Evolutionary conservation across 2,329 filamentous ascomycete genomes (phyloP), one percentile per base, ranked within the genome.

Genomic region (Trichoderma brevicompactum): DNA sequence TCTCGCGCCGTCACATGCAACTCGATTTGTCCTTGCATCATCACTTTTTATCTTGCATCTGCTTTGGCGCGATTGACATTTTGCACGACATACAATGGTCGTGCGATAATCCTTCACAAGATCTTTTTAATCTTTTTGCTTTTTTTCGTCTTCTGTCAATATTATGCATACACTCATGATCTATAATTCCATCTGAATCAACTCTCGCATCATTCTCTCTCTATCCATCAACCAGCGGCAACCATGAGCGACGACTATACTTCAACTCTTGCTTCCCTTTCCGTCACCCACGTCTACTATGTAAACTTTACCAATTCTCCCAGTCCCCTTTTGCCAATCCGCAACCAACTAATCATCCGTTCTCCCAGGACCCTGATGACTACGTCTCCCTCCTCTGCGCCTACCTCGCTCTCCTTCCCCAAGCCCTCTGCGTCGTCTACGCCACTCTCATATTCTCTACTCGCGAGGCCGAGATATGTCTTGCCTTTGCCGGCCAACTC

Each of bases 201-300:
- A 12, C 55, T 17, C 13, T 19, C 23, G 19, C 36, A 15, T 28
- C 50, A 8, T 32, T 38, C 34, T 36, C 34, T 2, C n/a, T 34
- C n/a, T n/a, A 49, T 23, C 43, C 36, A 32, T 34, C 32, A 7
- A 15, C 9, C 49, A 43, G 1, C 40, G 9, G 41, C 65, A 40
- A 48, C 66, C 67, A 76, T 76, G 73, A 66, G 72, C 44, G 68
- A 71, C 65, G 70, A 72, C 40, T 54, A 50, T 32, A 63, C 70
- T n/a, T 67, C 73, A n/a, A 88, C 91, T 46, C 82, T 98, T 65
- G 92, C 94, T 59, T 98, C 94, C 28, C 85, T 99, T 67, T 97
- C 94, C 59, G 81, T 99, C 71, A 98, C 95, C 10, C 94, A 98
- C 80, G 94, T 98, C 71, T 92, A 95, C 82, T 98, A 98, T 84